These are phyloP conservation scores for Pulicaria dysenterica DNA, from an alignment of 129 eudicot genomes.

Conservation along the genomic window DNA sequence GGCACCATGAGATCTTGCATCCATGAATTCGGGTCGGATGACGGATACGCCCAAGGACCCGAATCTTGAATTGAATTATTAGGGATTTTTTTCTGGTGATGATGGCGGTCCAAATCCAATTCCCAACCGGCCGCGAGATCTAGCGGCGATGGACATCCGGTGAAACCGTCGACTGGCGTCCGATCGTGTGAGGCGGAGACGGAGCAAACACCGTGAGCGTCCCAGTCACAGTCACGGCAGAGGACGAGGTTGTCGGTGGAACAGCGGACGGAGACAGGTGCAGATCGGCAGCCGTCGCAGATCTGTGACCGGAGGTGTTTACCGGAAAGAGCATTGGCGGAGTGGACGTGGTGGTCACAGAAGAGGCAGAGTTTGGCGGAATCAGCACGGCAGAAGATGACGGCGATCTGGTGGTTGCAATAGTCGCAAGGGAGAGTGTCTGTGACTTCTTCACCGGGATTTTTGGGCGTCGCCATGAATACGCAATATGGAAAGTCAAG, in stretches of 20 bases:
- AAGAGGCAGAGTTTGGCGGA: constrained; percentile 71
- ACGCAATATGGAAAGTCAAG: background rate
- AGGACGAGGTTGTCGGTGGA: constrained; percentile 61
- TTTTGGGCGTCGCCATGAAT: constrained; percentile 16
- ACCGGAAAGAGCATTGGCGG: constrained; percentile 82
- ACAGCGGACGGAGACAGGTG: constrained; percentile 58
- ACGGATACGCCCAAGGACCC: constrained; percentile 18
- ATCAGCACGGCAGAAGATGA: constrained; percentile 85
- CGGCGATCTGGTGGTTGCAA: constrained; percentile 58
- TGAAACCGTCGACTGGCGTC: constrained; percentile 49
- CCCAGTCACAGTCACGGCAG: constrained; percentile 70
- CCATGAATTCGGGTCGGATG: constrained; percentile 26
- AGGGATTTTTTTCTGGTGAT: constrained; percentile 1
- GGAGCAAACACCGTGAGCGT: constrained; percentile 48
- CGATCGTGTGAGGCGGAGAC: constrained; percentile 48
- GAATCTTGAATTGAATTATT: background rate
- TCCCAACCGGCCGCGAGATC: constrained; percentile 68
- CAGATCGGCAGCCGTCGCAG: constrained; percentile 69
- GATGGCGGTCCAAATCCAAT: constrained; percentile 34
- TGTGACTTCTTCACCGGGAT: background rate
- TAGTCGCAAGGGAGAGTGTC: constrained; percentile 50
- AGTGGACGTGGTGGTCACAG: constrained; percentile 85
- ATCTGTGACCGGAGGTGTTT: constrained; percentile 85
- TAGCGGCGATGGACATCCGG: constrained; percentile 60
- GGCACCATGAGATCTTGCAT: constrained; percentile 74